These are phyloP conservation scores for Seiridium cupressi DNA, from an alignment of 2,329 filamentous ascomycete species.

Conservation along the genomic window DNA sequence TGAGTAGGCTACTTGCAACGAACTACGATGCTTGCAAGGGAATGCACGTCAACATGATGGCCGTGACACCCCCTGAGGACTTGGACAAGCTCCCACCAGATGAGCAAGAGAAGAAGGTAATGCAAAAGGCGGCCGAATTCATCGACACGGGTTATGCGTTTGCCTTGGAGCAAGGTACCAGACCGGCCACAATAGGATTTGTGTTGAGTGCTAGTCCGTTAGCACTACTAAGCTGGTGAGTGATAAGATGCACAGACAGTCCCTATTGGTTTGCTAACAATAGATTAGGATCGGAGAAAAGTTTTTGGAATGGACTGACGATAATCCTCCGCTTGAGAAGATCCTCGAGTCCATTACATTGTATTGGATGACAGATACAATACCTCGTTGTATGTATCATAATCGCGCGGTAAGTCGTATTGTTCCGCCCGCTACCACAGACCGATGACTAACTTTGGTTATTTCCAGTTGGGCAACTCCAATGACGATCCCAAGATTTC, in stretches of 20 bases:
- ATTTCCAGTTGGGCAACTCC: slow-evolving; percentile 25
- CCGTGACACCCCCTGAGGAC: slow-evolving; percentile 7
- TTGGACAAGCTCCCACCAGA: slow-evolving; percentile 17
- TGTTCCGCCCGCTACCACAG: background rate
- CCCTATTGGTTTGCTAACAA: background rate
- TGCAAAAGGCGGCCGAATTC: slow-evolving; percentile 38
- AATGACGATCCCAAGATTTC: background rate
- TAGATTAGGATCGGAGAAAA: slow-evolving; percentile 51
- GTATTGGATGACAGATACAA: slow-evolving; percentile 54
- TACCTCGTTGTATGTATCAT: slow-evolving; percentile 45
- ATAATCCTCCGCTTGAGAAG: slow-evolving; percentile 30
- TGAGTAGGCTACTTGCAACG: slow-evolving; percentile 40
- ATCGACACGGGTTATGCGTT: slow-evolving; percentile 44
- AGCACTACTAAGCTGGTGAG: slow-evolving; percentile 51
- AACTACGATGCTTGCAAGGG: slow-evolving; percentile 46
- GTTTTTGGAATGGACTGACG: slow-evolving; percentile 51
- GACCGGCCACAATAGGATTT: slow-evolving; percentile 55
- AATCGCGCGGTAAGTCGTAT: slow-evolving; percentile 34
- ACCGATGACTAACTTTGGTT: background rate
- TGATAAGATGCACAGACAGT: slow-evolving; percentile 5
- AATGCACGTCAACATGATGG: slow-evolving; percentile 21
- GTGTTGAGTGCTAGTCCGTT: slow-evolving; percentile 52
- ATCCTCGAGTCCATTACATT: slow-evolving; percentile 49
- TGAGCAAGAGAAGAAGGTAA: slow-evolving; percentile 32
- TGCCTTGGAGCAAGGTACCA: slow-evolving; percentile 48